Conservation (phyloP, 768 basidiomycete species). For the Amanita pallidorosea region DNA sequence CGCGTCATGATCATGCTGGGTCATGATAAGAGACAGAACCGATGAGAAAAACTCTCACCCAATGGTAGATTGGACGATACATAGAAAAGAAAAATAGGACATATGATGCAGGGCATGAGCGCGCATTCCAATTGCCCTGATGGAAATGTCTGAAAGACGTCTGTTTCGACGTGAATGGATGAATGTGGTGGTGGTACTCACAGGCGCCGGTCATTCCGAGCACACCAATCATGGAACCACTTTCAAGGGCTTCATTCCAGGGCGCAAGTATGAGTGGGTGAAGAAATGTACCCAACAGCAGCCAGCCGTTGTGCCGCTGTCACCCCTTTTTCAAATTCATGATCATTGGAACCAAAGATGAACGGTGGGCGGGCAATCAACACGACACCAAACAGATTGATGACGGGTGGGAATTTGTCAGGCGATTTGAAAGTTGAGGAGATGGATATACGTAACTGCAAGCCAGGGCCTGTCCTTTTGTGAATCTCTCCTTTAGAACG, state of each 20-base stretch:
- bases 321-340: conserved; percentile 12
- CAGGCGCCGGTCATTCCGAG: conserved; percentile 57
- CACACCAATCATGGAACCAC: conserved; percentile 54
- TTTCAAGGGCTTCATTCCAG: conserved; percentile 12
- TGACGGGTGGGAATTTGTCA: conserved; percentile 20
- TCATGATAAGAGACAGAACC: too few relatives aligned
- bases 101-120: conserved; percentile 70
- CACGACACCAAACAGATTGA: conserved; percentile 66
- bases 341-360: conserved; percentile 41
- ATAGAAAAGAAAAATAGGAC: conserved; percentile 51
- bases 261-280: background rate
- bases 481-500: conserved; percentile 50
- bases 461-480: conserved; percentile 41
- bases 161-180: background rate
- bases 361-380: conserved; percentile 72
- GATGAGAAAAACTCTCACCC: conserved; percentile 15
- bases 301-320: conserved; percentile 33
- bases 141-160: conserved; percentile 21
- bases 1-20: conserved; percentile 28
- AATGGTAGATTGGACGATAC: conserved; percentile 28
- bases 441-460: conserved; percentile 28
- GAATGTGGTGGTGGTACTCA: conserved; percentile 19
- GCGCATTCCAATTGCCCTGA: conserved; percentile 61
- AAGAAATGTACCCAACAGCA: conserved; percentile 43
- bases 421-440: background rate